Evolutionary conservation across 2,329 filamentous ascomycete genomes (phyloP).

Genomic region (Talaromyces funiculosus): DNA sequence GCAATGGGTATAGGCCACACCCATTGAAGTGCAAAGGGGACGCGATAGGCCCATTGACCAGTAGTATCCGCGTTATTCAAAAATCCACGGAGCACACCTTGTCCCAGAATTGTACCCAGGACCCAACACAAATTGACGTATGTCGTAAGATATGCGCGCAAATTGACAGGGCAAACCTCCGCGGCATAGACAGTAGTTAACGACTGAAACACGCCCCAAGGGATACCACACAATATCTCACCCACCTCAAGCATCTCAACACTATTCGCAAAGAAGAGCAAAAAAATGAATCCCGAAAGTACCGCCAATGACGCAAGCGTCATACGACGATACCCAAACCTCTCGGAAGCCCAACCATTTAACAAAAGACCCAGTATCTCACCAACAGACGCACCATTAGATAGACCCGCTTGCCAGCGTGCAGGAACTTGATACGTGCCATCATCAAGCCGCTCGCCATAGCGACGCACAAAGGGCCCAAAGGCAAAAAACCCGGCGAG

Average conservation of each 20-base stretch:
- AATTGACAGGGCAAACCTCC: not conserved
- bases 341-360: not conserved
- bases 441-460: not conserved
- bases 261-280: not conserved
- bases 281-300: not conserved
- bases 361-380: not conserved
- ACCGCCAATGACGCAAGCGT: not conserved
- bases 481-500: not conserved
- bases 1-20: not conserved
- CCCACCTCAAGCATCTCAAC: not conserved
- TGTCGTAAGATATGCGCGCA: not conserved
- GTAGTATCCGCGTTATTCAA: not conserved
- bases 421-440: not conserved
- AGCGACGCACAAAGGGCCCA: not conserved
- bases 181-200: not conserved
- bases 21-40: constrained; percentile 48
- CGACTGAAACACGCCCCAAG: not conserved
- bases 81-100: not conserved
- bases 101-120: not conserved
- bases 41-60: constrained; percentile 16
- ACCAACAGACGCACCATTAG: not conserved
- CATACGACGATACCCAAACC: not conserved
- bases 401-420: not conserved
- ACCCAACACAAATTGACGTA: not conserved
- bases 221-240: not conserved